A percentile compares a stretch with the other conserved stretches of the same genome.
phyloP scores from a whole-genome alignment of 208 protist species.

The Strigomonas culicis region DNA sequence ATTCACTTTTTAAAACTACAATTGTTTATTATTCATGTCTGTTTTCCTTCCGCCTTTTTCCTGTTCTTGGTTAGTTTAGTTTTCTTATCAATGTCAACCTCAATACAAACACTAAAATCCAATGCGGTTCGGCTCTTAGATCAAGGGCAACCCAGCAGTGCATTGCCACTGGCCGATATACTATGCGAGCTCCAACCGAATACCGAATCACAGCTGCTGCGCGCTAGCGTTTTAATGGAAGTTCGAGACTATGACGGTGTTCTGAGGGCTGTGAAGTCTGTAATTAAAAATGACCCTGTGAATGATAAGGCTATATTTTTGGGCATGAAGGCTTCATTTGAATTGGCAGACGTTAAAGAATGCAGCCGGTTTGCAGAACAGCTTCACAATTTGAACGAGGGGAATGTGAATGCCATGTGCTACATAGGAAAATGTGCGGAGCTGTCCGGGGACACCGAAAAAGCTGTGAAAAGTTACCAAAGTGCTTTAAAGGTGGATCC shows the following conservation, averaged over 20 bases:
- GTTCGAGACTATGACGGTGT: conserved; percentile 66
- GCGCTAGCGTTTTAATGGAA: conserved; percentile 51
- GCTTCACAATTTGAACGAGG: conserved; percentile 17
- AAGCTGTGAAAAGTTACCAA: conserved; percentile 61
- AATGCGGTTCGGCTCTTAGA: conserved; percentile 35
- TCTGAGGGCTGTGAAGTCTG: conserved; percentile 30
- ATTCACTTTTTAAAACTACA: too few relatives aligned
- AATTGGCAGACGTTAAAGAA: conserved; percentile 58
- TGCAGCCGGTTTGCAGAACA: conserved; percentile 39
- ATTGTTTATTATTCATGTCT: too few relatives aligned
- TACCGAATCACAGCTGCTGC: conserved; percentile 26
- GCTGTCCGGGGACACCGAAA: conserved; percentile 45
- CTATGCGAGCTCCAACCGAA: conserved; percentile 40
- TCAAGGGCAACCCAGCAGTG: conserved; percentile 56
- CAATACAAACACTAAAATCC: too few relatives aligned
- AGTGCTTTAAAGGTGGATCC: conserved; percentile 59
- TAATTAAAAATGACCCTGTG: conserved; percentile 20
- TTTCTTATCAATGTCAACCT: too few relatives aligned
- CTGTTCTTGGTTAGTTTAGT: too few relatives aligned
- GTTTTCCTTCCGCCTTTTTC: too few relatives aligned
- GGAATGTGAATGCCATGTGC: conserved; percentile 57
- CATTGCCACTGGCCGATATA: conserved; percentile 60
- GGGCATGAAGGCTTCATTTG: conserved; percentile 67
- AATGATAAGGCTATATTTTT: conserved; percentile 34
- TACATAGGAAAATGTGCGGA: conserved; percentile 75